phyloP scores from a whole-genome alignment of 345 rosid genomes.

The Eucalyptus grandis region DNA sequence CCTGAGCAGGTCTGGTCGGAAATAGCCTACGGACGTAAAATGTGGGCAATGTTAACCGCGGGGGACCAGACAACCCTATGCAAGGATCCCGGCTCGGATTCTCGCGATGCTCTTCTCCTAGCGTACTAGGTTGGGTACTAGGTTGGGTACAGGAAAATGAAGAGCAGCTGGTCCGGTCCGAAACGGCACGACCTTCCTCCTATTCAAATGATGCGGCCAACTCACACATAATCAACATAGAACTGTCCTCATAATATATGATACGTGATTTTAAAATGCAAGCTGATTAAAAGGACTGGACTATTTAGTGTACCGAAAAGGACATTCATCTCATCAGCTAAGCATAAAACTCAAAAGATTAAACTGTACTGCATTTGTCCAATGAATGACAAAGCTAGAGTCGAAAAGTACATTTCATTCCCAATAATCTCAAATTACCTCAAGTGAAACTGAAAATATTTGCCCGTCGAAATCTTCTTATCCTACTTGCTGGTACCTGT shows the following conservation, averaged over 20 bases:
- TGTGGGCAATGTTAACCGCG: too few relatives aligned
- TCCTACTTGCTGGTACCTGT: background rate
- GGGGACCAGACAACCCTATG: too few relatives aligned
- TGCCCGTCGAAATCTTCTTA: background rate
- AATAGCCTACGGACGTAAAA: too few relatives aligned
- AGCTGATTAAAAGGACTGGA: background rate
- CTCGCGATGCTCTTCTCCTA: too few relatives aligned
- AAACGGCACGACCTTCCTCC: background rate
- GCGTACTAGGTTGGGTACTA: too few relatives aligned
- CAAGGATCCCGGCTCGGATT: too few relatives aligned
- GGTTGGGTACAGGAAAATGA: too few relatives aligned
- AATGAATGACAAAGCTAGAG: background rate
- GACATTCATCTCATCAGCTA: background rate
- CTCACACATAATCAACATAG: background rate
- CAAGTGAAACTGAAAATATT: background rate
- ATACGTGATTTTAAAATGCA: background rate
- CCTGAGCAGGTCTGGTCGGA: too few relatives aligned
- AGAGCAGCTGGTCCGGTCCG: too few relatives aligned
- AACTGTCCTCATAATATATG: background rate
- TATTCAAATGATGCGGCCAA: background rate
- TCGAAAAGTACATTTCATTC: background rate
- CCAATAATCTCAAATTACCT: background rate
- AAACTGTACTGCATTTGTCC: background rate
- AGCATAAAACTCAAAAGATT: background rate
- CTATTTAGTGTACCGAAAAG: background rate